A percentile compares a stretch with the other conserved stretches of the same genome.
These are phyloP conservation scores for Xanthoparmelia taractica DNA, from an alignment of 495 filamentous ascomycete genomes.

Conservation along the genomic window DNA sequence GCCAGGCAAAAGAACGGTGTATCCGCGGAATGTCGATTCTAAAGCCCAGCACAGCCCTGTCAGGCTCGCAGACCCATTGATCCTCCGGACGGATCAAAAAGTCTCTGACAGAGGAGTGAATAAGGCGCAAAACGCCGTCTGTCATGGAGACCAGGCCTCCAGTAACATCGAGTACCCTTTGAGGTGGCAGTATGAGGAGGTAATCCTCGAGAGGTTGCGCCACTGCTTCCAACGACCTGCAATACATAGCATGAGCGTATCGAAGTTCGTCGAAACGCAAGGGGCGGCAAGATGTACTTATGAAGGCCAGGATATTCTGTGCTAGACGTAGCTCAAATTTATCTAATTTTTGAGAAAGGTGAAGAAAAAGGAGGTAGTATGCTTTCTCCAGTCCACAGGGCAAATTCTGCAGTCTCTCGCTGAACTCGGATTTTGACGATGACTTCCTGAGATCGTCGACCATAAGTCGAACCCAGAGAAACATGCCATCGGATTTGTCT, in stretches of 20 bases:
- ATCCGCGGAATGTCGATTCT: background rate
- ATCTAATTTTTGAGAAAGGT: background rate
- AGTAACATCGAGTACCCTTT: background rate
- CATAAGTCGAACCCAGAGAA: background rate
- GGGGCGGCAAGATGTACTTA: background rate
- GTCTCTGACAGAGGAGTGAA: background rate
- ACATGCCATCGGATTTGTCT: background rate
- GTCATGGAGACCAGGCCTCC: background rate
- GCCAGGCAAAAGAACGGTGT: background rate
- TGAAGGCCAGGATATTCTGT: background rate
- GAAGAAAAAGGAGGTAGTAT: background rate
- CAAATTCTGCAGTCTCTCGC: background rate
- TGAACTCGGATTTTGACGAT: background rate
- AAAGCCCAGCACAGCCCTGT: background rate
- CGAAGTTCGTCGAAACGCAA: background rate
- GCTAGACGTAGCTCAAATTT: background rate
- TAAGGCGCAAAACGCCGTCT: background rate
- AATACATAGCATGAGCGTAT: background rate
- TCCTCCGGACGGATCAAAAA: background rate
- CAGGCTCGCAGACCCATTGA: background rate
- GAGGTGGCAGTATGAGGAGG: background rate
- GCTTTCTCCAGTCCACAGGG: background rate
- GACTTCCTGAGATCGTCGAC: constrained; percentile 1
- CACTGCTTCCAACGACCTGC: background rate
- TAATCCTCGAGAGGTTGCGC: constrained; percentile 1